Percentiles rank a stretch among this genome's conserved stretches.
Conservation (phyloP, 768 basidiomycete genomes). For the Clavaria fumosa region DNA sequence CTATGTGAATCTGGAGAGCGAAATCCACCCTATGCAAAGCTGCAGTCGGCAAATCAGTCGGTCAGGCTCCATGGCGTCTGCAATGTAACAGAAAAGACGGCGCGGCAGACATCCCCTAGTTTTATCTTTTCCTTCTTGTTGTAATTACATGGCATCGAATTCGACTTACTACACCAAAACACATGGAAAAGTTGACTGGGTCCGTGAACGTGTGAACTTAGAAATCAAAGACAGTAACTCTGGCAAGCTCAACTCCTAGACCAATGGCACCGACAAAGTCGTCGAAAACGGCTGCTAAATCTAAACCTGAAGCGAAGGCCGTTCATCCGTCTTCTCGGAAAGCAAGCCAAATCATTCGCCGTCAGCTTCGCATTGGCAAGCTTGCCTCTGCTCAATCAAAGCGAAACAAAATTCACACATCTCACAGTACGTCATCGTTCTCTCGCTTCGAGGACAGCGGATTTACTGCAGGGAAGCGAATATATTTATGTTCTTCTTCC, state of each 20-base stretch:
- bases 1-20: conserved; percentile 63
- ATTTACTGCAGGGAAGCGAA: conserved; percentile 30
- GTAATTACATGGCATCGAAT: too few species aligned
- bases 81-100: too few species aligned
- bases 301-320: conserved; percentile 63
- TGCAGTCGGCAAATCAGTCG: neutral
- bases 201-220: too few species aligned
- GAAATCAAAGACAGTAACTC: too few species aligned
- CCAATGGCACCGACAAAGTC: conserved; percentile 1
- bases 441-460: conserved; percentile 1
- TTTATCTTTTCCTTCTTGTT: too few species aligned
- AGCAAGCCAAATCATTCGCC: conserved; percentile 57
- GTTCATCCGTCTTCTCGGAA: conserved; percentile 78
- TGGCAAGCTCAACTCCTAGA: too few species aligned
- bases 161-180: too few species aligned
- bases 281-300: conserved; percentile 1
- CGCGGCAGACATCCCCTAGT: too few species aligned
- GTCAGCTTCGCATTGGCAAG: conserved; percentile 53
- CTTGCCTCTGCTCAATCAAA: conserved; percentile 40
- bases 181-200: too few species aligned
- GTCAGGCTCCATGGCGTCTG: too few species aligned
- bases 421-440: conserved; percentile 2
- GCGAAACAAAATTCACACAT: conserved; percentile 23
- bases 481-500: conserved; percentile 61
- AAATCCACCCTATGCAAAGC: conserved; percentile 10